A percentile compares a stretch with the other conserved stretches of the same genome.
These are phyloP conservation scores for Cladosporium sp. DNA, from an alignment of 2,329 filamentous ascomycete genomes.

Conservation along the genomic window DNA sequence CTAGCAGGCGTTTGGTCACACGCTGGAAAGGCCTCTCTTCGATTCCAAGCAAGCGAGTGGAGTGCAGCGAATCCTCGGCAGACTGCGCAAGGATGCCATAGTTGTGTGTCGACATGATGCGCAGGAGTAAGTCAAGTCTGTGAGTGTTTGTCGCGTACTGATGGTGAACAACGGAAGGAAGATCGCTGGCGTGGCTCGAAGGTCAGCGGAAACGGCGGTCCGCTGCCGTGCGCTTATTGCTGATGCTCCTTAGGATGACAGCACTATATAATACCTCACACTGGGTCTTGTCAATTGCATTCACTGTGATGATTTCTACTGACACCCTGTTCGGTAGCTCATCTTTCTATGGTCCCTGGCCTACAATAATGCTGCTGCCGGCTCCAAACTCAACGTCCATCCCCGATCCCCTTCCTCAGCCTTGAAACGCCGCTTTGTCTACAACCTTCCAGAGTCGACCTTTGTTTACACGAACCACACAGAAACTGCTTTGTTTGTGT, in stretches of 20 bases:
- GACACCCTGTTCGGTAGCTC: not conserved
- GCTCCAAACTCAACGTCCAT: not conserved
- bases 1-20: conserved; percentile 73
- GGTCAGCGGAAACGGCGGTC: not conserved
- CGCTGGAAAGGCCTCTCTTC: conserved; percentile 92
- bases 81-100: conserved; percentile 23
- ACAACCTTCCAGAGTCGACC: not conserved
- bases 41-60: conserved; percentile 76
- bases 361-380: not conserved
- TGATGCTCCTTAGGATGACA: too few relatives aligned
- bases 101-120: conserved; percentile 11
- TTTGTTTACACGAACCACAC: not conserved
- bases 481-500: not conserved
- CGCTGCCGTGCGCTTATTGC: not conserved
- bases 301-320: too few relatives aligned
- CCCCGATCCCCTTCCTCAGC: conserved; percentile 6
- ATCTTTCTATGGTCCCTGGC: not conserved
- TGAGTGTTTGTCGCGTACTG: too few relatives aligned
- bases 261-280: too few relatives aligned
- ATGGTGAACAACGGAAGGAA: not conserved
- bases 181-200: not conserved
- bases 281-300: too few relatives aligned
- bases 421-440: conserved; percentile 9
- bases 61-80: conserved; percentile 67
- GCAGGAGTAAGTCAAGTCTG: not conserved